These are phyloP conservation scores for Malania oleifera DNA, from an alignment of 164 flowering plant genomes.

Conservation along the genomic window DNA sequence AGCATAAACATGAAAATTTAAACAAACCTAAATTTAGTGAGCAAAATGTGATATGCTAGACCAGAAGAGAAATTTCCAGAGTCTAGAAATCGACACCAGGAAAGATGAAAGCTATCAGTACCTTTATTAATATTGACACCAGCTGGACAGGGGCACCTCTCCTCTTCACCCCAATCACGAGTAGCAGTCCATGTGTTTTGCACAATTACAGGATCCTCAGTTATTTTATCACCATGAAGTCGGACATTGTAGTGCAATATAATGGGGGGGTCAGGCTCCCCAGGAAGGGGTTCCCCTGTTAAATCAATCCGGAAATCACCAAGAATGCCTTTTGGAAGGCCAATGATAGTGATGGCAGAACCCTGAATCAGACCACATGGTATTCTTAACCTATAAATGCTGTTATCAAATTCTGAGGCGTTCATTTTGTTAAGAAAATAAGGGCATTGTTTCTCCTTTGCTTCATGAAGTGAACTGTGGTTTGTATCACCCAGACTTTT, in stretches of 20 bases:
- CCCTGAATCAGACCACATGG: constrained; percentile 97
- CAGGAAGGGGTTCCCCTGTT: constrained; percentile 83
- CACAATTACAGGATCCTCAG: constrained; percentile 91
- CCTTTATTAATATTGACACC: constrained; percentile 68
- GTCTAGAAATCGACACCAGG: no score
- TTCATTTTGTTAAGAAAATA: constrained; percentile 59
- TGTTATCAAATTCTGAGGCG: constrained; percentile 44
- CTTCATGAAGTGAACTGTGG: constrained; percentile 29
- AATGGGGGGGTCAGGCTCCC: constrained; percentile 96
- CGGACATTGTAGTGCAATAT: constrained; percentile 93
- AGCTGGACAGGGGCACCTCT: constrained; percentile 79
- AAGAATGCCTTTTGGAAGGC: constrained; percentile 85
- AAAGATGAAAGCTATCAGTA: constrained; percentile 12
- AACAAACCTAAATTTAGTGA: no score
- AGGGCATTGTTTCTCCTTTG: constrained; percentile 75
- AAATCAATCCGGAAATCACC: constrained; percentile 90
- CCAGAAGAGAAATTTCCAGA: not conserved
- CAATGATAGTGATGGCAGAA: constrained; percentile 87
- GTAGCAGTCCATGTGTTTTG: constrained; percentile 93
- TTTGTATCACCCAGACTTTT: constrained; percentile 34
- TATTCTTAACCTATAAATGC: constrained; percentile 45
- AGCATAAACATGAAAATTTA: no score
- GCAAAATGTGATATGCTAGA: not conserved
- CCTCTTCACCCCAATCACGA: constrained; percentile 98
- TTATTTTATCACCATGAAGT: constrained; percentile 85